Conservation (phyloP, 176 grass and related monocot species). For the Avena sativa region DNA sequence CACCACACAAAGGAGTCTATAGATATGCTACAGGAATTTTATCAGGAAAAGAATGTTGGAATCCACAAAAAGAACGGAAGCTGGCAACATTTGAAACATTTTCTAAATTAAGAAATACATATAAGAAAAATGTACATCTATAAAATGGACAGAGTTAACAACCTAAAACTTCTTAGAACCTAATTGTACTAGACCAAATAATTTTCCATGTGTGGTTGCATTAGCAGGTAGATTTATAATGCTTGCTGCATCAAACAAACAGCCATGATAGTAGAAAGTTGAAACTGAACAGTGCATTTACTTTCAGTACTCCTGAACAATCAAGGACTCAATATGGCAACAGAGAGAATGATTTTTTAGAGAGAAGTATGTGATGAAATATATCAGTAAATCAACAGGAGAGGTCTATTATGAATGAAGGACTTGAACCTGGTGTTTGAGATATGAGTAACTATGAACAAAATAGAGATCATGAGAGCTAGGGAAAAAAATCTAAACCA, state of each 20-base stretch:
- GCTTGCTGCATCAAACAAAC: conserved; percentile 26
- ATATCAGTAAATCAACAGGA: neutral
- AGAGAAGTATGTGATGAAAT: neutral
- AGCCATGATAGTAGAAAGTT: conserved; percentile 3
- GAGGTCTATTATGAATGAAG: neutral
- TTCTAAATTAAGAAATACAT: conserved; percentile 25
- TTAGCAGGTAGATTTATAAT: neutral
- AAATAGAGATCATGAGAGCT: conserved; percentile 17
- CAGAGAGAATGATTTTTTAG: neutral
- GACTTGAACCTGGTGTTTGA: conserved; percentile 11
- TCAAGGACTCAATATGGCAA: neutral
- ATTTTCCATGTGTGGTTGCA: neutral
- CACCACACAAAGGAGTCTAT: conserved; percentile 96
- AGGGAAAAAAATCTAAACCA: conserved; percentile 21
- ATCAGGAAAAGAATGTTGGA: conserved; percentile 38
- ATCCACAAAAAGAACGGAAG: conserved; percentile 31
- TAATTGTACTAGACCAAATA: conserved; percentile 25
- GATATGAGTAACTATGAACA: neutral
- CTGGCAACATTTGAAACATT: neutral
- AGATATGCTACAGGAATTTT: conserved; percentile 52
- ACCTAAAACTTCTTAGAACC: neutral
- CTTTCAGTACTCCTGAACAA: conserved; percentile 5
- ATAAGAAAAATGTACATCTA: neutral
- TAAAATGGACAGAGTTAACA: neutral
- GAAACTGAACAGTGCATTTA: conserved; percentile 17